Evolutionary conservation across 441 rosid genomes (phyloP).

Genomic region (Rhodomyrtus psidioides): DNA sequence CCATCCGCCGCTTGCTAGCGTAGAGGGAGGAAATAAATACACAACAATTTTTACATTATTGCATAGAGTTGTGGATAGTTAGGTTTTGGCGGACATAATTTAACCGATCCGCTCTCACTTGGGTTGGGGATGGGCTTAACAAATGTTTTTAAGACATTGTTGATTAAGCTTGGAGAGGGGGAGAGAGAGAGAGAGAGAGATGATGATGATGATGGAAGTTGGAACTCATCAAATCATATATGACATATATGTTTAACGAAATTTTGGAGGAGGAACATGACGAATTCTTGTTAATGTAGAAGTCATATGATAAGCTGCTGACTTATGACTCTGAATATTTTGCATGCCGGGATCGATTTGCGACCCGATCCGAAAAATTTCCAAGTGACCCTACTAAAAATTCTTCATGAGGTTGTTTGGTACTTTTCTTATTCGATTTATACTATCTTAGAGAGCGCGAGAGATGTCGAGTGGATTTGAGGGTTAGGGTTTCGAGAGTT

Average conservation of each 20-base stretch:
- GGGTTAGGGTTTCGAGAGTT: not conserved
- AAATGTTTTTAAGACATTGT: not conserved
- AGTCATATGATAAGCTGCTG: not conserved
- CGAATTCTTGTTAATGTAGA: not conserved
- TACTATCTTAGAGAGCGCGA: not conserved
- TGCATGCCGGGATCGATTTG: not conserved
- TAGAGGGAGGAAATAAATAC: not conserved
- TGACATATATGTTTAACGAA: not conserved
- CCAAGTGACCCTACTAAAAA: not conserved
- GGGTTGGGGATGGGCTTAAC: not conserved
- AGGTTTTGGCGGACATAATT: not conserved
- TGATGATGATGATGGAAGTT: not conserved
- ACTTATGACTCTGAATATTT: not conserved
- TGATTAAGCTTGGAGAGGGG: not conserved
- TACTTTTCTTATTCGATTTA: not conserved
- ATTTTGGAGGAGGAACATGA: not conserved
- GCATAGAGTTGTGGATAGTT: not conserved
- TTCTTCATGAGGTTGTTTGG: not conserved
- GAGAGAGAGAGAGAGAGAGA: not conserved
- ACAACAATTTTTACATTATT: not conserved
- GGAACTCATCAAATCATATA: not conserved
- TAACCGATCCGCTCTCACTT: not conserved
- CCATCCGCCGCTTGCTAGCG: constrained; percentile 36
- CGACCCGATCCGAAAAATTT: not conserved
- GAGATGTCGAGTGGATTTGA: not conserved